Evolutionary conservation across 768 basidiomycete species (phyloP).

Genomic region (Boletus pseudopeckii): DNA sequence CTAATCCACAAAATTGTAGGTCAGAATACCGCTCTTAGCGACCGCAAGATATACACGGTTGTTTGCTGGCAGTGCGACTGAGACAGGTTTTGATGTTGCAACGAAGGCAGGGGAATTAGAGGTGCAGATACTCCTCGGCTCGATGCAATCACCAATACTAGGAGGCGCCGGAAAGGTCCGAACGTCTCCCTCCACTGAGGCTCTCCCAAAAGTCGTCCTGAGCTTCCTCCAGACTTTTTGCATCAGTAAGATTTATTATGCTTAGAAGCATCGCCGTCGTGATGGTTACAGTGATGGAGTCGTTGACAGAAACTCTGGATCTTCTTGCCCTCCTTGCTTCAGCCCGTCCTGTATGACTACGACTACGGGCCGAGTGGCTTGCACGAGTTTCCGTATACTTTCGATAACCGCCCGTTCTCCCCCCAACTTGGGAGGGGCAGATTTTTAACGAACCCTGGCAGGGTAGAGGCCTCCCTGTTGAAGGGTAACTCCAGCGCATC

Average conservation of each 20-base stretch:
- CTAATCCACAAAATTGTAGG: conserved; percentile 5
- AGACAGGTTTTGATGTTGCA: conserved; percentile 22
- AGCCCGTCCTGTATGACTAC: not conserved
- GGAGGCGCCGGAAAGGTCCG: conserved; percentile 25
- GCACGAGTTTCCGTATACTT: not conserved
- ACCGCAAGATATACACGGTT: not conserved
- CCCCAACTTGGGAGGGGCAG: not conserved
- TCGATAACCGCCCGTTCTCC: not conserved
- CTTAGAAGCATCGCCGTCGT: conserved; percentile 23
- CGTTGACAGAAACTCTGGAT: conserved; percentile 3
- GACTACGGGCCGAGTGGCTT: not conserved
- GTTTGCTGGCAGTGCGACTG: not conserved
- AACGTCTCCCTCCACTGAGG: conserved; percentile 6
- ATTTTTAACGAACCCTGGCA: not conserved
- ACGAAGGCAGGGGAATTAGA: conserved; percentile 19
- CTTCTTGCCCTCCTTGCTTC: conserved; percentile 1
- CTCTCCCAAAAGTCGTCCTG: conserved; percentile 11
- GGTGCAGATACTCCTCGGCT: conserved; percentile 17
- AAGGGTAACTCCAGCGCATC: not conserved
- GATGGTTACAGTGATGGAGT: conserved; percentile 28
- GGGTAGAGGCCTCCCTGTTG: conserved; percentile 1
- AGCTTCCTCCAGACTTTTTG: conserved; percentile 26
- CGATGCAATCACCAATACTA: conserved; percentile 9
- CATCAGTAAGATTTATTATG: conserved; percentile 25
- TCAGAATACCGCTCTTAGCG: conserved; percentile 13